Conservation (phyloP, 805 yeast species). For the Kuraishia capsulata region DNA sequence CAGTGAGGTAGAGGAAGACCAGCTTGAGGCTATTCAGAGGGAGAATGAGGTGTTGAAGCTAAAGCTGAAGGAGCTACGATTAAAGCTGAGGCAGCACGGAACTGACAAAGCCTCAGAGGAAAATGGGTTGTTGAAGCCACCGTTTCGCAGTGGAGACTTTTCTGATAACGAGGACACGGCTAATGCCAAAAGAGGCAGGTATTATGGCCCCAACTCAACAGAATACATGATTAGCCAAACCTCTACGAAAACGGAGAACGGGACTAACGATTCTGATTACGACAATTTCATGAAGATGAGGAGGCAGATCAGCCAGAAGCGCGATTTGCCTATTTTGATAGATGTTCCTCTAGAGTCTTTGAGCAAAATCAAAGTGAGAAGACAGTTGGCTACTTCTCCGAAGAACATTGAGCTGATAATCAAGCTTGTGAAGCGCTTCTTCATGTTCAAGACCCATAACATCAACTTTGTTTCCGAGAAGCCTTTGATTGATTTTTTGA, state of each 20-base stretch:
- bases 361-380: conserved; percentile 4
- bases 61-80: conserved; percentile 1
- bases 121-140: conserved; percentile 3
- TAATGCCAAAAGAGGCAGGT: conserved; percentile 20
- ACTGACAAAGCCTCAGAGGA: background rate
- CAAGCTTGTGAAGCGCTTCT: conserved; percentile 30
- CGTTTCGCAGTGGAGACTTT: no score
- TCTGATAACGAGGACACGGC: conserved; percentile 6
- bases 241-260: conserved; percentile 9
- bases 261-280: no score
- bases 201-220: conserved; percentile 44
- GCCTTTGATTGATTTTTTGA: conserved; percentile 26
- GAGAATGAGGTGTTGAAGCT: conserved; percentile 4
- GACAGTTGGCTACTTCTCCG: conserved; percentile 5
- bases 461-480: conserved; percentile 27
- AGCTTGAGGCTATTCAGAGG: background rate
- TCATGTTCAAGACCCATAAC: conserved; percentile 29
- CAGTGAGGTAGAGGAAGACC: background rate
- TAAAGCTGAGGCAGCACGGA: conserved; percentile 1
- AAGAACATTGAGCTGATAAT: conserved; percentile 26
- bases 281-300: conserved; percentile 18
- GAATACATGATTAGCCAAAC: conserved; percentile 32
- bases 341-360: background rate
- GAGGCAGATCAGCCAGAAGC: conserved; percentile 18
- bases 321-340: conserved; percentile 16